Evolutionary conservation across 257 asterid species (phyloP), one percentile per base, ranked within the genome.

Genomic region (Primulina huaijiensis): DNA sequence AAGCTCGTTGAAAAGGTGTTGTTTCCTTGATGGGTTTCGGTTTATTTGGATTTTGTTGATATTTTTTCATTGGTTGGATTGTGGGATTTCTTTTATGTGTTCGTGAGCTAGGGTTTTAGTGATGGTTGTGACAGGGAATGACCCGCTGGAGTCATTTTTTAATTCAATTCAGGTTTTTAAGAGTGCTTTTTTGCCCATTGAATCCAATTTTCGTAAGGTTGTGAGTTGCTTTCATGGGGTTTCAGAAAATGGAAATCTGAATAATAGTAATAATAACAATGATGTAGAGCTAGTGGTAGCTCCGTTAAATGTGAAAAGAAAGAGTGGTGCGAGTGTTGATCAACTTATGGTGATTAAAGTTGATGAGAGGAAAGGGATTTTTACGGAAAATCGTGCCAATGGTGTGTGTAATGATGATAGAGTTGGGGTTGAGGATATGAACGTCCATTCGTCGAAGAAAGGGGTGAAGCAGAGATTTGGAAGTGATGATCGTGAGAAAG

Each of bases 111-210:
- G 82, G 82, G 71, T 74, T 82, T 71, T 66, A 79, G 84, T 84
- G 92, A 84, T 87, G 97, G 88, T 85, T 84, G 85, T 75, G 69
- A 71, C 87, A 37, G 87, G 86, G 64, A 85, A 80, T 85, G 98
- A 94, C 74, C 96, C 88, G 65, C 81, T 85, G 72, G 98, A 94
- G 58, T 86, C 99, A 56, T 76, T 94, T 79, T 59, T 88, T 81
- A 89, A 86, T 82, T 86, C 99, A 68, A 75, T 94, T 77, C 90
- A 88, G 73, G 89, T 84, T 25, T 87, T 93, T 20, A 89, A 83
- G 76, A 79, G 80, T 70, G 93, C 81, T 4, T 83, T 94, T 73
- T 87, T 83, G 64, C 99, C 98, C 0, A 70, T 94, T 50, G 96
- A 94, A 71, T 82, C 85, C 27, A 82, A 87, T 83, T 69, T 91